Evolutionary conservation across 78 protist species (phyloP), one percentile per base, ranked within the genome.

Genomic region (Dictyostelium firmibasis): DNA sequence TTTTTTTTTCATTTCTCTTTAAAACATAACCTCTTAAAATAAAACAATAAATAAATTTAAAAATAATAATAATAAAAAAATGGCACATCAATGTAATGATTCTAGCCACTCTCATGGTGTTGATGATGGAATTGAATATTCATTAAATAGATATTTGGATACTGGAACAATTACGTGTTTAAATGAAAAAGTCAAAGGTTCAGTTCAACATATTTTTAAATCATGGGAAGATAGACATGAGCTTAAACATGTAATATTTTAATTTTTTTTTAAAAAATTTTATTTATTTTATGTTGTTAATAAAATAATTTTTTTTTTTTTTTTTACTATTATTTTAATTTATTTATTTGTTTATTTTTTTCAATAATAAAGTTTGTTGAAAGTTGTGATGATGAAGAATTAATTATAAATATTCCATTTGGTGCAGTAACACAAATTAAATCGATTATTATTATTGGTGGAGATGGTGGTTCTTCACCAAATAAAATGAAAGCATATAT

Each of bases 331-430:
- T 11, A 8, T 62, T 14, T 67, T 25, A n/a, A n/a, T n/a, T n/a
- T n/a, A n/a, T n/a, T n/a, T n/a, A n/a, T n/a, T n/a, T n/a, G n/a
- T 44, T n/a, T 10, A 16, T 27, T 1, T 29, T 43, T 29, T n/a
- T 43, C 2, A 18, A n/a, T 0, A n/a, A 13, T 53, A 14, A 13
- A 53, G 74, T 92, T 92, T 75, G 83, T 94, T 2, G 96, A 94
- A 43, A 87, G 94, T 67, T 79, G 81, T 82, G 93, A 41, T 35
- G 96, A 94, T 69, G 70, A 74, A 64, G 96, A 94, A 31, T 79
- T 94, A 62, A 78, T 94, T 41, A 87, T 94, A 8, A 81, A 94
- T 36, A 94, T 94, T n/a, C 96, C 96, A 85, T 94, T 94, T 84
- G 69, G 57, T 29, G 96, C 87, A 75, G 53, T 83, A 3, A 35